A percentile compares a stretch with the other conserved stretches of the same genome.
These are phyloP conservation scores for Combretum micranthum DNA, from an alignment of 345 rosid genomes.

Conservation along the genomic window DNA sequence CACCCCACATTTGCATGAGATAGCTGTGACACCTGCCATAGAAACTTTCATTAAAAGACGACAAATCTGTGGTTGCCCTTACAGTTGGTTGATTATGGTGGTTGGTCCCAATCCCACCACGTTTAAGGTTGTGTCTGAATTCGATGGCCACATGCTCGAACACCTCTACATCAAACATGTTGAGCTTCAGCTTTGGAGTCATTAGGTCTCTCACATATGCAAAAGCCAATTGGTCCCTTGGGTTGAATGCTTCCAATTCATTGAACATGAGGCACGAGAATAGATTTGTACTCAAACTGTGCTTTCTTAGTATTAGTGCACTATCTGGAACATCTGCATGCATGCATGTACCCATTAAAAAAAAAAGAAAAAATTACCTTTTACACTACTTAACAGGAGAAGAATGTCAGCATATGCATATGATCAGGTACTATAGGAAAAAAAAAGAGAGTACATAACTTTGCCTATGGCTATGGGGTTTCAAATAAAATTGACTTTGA, in stretches of 20 bases:
- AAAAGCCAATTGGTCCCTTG: slow-evolving; percentile 74
- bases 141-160: slow-evolving; percentile 64
- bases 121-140: slow-evolving; percentile 60
- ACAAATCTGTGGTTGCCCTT: slow-evolving; percentile 10
- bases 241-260: slow-evolving; percentile 77
- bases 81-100: background rate
- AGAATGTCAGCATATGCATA: no score
- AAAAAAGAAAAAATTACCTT: no score
- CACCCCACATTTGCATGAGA: slow-evolving; percentile 53
- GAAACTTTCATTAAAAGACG: slow-evolving; percentile 23
- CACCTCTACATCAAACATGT: slow-evolving; percentile 93
- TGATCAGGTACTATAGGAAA: no score
- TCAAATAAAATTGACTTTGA: no score
- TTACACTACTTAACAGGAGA: no score
- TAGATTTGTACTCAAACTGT: slow-evolving; percentile 46
- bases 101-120: slow-evolving; percentile 8
- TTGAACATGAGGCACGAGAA: slow-evolving; percentile 86
- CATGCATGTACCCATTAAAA: no score
- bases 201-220: slow-evolving; percentile 63
- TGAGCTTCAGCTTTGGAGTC: slow-evolving; percentile 47
- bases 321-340: slow-evolving; percentile 73
- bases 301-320: slow-evolving; percentile 63
- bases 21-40: slow-evolving; percentile 51
- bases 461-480: no score
- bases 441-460: no score